Conservation (phyloP, 495 filamentous ascomycete genomes). For the Cladorrhinum samala region DNA sequence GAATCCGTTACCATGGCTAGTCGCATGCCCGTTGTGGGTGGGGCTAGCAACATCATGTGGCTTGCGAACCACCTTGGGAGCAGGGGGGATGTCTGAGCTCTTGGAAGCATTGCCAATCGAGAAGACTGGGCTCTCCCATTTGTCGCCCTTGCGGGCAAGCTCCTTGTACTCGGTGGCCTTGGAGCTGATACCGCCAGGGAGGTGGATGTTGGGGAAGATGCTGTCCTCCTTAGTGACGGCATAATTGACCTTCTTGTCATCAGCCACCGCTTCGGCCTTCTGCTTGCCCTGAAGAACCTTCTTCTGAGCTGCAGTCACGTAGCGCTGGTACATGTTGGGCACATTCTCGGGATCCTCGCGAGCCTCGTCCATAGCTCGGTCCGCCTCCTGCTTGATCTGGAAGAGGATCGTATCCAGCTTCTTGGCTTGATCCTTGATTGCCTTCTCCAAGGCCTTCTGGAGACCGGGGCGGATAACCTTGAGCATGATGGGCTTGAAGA, state of each 20-base stretch:
- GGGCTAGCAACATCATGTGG: constrained; percentile 18
- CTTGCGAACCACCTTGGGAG: constrained; percentile 65
- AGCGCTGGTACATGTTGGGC: constrained; percentile 82
- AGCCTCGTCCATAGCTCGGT: constrained; percentile 61
- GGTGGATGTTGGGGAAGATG: constrained; percentile 79
- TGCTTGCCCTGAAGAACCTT: constrained; percentile 66
- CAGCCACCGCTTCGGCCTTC: constrained; percentile 52
- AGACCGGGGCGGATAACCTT: constrained; percentile 76
- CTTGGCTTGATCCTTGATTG: constrained; percentile 71
- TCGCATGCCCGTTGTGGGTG: background rate
- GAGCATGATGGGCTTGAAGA: constrained; percentile 86
- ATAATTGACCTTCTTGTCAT: constrained; percentile 79
- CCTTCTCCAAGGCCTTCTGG: constrained; percentile 80
- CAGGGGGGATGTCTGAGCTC: constrained; percentile 61
- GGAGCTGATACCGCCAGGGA: constrained; percentile 85
- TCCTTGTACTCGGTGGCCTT: constrained; percentile 96
- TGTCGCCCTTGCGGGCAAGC: constrained; percentile 77
- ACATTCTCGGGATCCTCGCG: constrained; percentile 67
- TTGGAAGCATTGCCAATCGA: constrained; percentile 72
- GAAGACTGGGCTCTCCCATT: constrained; percentile 94
- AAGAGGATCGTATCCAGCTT: constrained; percentile 64
- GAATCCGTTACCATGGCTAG: background rate
- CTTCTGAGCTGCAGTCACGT: constrained; percentile 69
- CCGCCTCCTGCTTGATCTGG: constrained; percentile 74
- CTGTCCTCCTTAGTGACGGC: constrained; percentile 85